Base-by-base conservation (phyloP, 2,329 filamentous ascomycete species). In the Fusarium staphyleae region DNA sequence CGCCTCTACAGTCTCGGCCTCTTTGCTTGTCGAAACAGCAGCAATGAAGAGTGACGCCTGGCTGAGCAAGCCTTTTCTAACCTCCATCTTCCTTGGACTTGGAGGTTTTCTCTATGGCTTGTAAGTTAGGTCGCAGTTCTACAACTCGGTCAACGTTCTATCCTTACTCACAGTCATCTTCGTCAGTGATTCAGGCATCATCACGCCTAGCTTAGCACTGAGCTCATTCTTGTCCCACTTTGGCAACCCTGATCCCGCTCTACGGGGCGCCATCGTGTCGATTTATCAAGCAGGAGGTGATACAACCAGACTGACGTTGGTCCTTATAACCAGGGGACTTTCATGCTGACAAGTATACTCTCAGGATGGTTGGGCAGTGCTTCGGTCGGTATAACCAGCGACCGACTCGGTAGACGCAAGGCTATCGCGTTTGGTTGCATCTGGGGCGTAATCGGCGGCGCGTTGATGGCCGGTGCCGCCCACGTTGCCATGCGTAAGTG, bases 101-200 rank as follows among this genome's bases (percentile, higher is more conserved):
- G 74, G 74, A 28, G 74, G 73, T 0, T 76, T 75, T 46, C 70
- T 76, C 24, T 75, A 76, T 47, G 74, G 74, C 50, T 76, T 67
- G 72, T 74, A 22, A 62, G 71, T 57, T 74, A 22, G 61, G 71
- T 57, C 6, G 10, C 2, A 0, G 3, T 9, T 24, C 10, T 3
- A 9, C 2, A 6, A 5, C 6, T 13, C 22, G 5, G 12, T 15
- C 1, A 12, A 24, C 7, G 4, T 4, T 3, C 3, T 2, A 2
- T n/a, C 5, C n/a, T 0, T 2, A 1, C 18, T 18, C 7, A 29
- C 43, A n/a, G 14, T 39, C 2, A 30, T 2, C 2, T 0, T 1
- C 15, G 1, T 33, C 39, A 76, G 74, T 46, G 74, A 76, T 52
- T 76, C 74, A 5, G 74, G 74, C 3, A 76, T 76, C 43, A 76